phyloP scores from a whole-genome alignment of 106 monocot genomes.

The Alisma plantagoaquatica region DNA sequence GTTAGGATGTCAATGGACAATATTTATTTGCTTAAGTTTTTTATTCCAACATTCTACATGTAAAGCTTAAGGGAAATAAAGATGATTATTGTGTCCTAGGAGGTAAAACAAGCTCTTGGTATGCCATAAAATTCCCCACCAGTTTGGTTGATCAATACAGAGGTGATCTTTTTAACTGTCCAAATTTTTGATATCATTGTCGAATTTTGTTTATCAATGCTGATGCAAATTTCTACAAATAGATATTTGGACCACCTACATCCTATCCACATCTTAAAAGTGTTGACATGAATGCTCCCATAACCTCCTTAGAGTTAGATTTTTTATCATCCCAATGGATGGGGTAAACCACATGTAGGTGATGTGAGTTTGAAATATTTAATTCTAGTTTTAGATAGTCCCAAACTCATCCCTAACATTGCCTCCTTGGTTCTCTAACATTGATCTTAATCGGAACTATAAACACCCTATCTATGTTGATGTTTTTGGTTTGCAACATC shows the following conservation, averaged over 20 bases:
- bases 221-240: too few species aligned
- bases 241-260: constrained; percentile 99
- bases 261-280: constrained; percentile 97
- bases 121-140: constrained; percentile 99
- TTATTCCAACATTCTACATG: constrained; percentile 34
- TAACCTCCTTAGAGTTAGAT: constrained; percentile 83
- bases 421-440: too few species aligned
- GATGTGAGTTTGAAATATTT: constrained; percentile 35
- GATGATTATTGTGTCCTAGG: constrained; percentile 75
- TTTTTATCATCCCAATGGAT: constrained; percentile 94
- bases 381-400: too few species aligned
- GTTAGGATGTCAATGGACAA: too few species aligned
- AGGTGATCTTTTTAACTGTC: constrained; percentile 32
- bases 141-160: constrained; percentile 99
- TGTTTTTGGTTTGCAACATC: constrained; percentile 96
- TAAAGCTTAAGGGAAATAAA: constrained; percentile 96
- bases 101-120: constrained; percentile 98
- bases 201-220: background rate
- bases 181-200: background rate
- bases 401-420: too few species aligned
- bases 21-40: too few species aligned
- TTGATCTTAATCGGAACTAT: constrained; percentile 53
- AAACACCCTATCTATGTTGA: constrained; percentile 95
- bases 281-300: constrained; percentile 93
- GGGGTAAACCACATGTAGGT: constrained; percentile 99